A percentile compares a stretch with the other conserved stretches of the same genome.
Evolutionary conservation across 2,329 filamentous ascomycete species (phyloP).

Genomic region (Cladophialophora exuberans): DNA sequence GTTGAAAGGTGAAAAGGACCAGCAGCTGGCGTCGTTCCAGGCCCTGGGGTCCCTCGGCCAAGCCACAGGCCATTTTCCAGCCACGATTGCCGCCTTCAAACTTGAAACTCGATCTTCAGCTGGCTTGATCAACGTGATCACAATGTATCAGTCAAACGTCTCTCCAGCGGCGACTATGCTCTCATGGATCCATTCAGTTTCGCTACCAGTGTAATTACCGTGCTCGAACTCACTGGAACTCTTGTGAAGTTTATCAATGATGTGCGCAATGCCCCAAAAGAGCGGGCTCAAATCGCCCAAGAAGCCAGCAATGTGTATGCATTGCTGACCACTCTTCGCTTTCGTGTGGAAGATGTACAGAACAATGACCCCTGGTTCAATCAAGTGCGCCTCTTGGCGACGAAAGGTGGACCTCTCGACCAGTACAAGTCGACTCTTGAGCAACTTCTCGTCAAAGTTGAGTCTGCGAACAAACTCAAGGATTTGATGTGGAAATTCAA

Average conservation of each 20-base stretch:
- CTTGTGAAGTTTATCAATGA: slow-evolving; percentile 32
- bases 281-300: slow-evolving; percentile 28
- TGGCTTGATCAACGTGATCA: background rate
- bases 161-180: background rate
- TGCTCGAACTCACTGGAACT: slow-evolving; percentile 33
- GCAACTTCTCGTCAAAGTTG: slow-evolving; percentile 10
- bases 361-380: slow-evolving; percentile 33
- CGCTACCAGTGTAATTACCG: slow-evolving; percentile 35
- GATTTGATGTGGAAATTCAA: slow-evolving; percentile 19
- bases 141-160: background rate
- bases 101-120: background rate
- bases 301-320: slow-evolving; percentile 33
- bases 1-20: too few relatives aligned
- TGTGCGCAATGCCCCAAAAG: slow-evolving; percentile 33
- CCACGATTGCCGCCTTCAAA: too few relatives aligned
- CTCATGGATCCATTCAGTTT: slow-evolving; percentile 35
- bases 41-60: too few relatives aligned
- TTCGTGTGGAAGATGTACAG: slow-evolving; percentile 29
- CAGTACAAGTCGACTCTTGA: slow-evolving; percentile 35
- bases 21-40: too few relatives aligned
- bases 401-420: slow-evolving; percentile 34
- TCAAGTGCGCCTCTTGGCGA: slow-evolving; percentile 16
- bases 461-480: slow-evolving; percentile 1
- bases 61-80: too few relatives aligned
- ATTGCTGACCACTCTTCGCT: slow-evolving; percentile 33